Percentiles rank a stretch among this genome's conserved stretches.
Conservation (phyloP, 352 stramenopile species). For the Pythium oligandrum region DNA sequence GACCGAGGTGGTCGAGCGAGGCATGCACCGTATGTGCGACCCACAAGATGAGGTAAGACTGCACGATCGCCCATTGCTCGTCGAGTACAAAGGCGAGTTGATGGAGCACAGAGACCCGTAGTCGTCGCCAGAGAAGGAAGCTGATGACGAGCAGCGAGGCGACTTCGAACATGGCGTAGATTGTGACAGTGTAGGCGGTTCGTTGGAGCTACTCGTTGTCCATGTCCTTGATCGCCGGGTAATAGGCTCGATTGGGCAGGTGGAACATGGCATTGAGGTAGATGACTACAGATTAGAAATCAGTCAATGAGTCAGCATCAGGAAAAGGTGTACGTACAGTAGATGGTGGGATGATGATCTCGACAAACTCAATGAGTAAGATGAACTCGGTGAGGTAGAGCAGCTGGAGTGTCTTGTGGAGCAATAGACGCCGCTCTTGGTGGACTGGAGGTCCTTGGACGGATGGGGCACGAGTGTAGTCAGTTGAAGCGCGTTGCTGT, state of each 20-base stretch:
- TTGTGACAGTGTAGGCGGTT: not conserved
- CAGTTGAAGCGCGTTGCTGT: not conserved
- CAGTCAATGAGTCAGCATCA: no score
- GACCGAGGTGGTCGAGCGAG: not conserved
- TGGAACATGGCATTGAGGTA: not conserved
- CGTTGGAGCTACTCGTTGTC: not conserved
- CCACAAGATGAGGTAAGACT: not conserved
- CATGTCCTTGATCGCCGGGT: not conserved
- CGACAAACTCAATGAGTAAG: constrained; percentile 11
- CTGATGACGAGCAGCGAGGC: not conserved
- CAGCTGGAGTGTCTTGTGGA: constrained; percentile 7
- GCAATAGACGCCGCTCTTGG: not conserved
- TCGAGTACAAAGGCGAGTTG: not conserved
- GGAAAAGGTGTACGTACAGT: not conserved
- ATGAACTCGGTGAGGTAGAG: constrained; percentile 10
- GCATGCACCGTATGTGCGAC: not conserved
- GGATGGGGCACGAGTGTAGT: not conserved
- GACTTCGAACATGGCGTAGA: not conserved
- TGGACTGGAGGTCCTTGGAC: not conserved
- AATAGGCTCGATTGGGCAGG: not conserved
- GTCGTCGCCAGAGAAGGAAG: not conserved
- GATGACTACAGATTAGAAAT: not conserved
- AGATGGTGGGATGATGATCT: constrained; percentile 7
- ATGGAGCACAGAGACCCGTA: not conserved
- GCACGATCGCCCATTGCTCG: not conserved